These are phyloP conservation scores for Mycena rosella DNA, from an alignment of 768 basidiomycete genomes.

Conservation along the genomic window DNA sequence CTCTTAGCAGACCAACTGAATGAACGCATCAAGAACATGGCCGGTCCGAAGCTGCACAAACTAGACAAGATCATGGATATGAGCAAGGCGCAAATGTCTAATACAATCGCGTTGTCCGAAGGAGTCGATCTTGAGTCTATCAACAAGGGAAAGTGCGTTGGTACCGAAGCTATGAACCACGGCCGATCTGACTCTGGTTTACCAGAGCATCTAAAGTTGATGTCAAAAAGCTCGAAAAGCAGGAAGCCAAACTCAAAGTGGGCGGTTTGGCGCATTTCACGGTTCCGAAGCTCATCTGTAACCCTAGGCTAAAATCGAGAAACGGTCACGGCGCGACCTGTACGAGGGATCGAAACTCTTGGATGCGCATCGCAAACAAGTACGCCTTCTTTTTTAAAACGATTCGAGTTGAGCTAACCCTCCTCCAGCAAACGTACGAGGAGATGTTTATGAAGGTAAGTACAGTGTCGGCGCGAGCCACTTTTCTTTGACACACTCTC, in stretches of 20 bases:
- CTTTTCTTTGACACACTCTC: background rate
- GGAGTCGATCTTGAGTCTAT: constrained; percentile 93
- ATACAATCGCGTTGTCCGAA: constrained; percentile 81
- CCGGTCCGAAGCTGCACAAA: constrained; percentile 78
- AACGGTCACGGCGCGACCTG: constrained; percentile 88
- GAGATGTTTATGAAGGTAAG: constrained; percentile 97
- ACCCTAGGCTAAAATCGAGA: constrained; percentile 93
- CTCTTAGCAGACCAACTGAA: constrained; percentile 75
- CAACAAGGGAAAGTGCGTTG: constrained; percentile 90
- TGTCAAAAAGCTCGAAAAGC: constrained; percentile 95
- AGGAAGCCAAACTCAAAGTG: constrained; percentile 95
- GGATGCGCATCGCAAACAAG: constrained; percentile 93
- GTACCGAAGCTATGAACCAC: constrained; percentile 11
- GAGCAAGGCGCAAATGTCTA: constrained; percentile 85
- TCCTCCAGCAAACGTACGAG: constrained; percentile 90
- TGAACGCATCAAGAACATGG: constrained; percentile 66
- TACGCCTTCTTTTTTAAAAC: constrained; percentile 42
- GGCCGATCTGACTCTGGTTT: constrained; percentile 34
- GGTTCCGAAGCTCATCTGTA: constrained; percentile 2
- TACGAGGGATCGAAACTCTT: constrained; percentile 98
- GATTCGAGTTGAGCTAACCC: constrained; percentile 17
- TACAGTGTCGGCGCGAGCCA: constrained; percentile 4
- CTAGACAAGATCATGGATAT: constrained; percentile 91
- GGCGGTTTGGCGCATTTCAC: constrained; percentile 12
- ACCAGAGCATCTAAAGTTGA: constrained; percentile 91